These are phyloP conservation scores for carrot (Daucus carota) DNA, from an alignment of 129 eudicot species.

Conservation along the genomic window DH1_v3.0 NC_030386.2:21836001-21836500, in stretches of 20 bases:
- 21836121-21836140: conserved; percentile 46
- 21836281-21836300: conserved; percentile 5
- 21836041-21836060: conserved; percentile 16
- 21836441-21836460: conserved; percentile 54
- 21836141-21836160: conserved; percentile 74
- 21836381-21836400: conserved; percentile 17
- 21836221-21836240: conserved; percentile 62
- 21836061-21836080: conserved; percentile 7
- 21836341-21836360: conserved; percentile 48
- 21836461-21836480: conserved; percentile 33
- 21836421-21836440: conserved; percentile 18
- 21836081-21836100: background rate
- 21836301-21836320: background rate
- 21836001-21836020: conserved; percentile 41
- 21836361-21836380: conserved; percentile 39
- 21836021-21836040: conserved; percentile 44
- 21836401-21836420: conserved; percentile 27
- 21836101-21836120: conserved; percentile 30
- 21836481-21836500: conserved; percentile 25
- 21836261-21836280: conserved; percentile 4
- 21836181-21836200: conserved; percentile 46
- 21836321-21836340: background rate
- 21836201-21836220: conserved; percentile 59
- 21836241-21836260: conserved; percentile 42
- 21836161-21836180: conserved; percentile 64